Base-by-base conservation (phyloP, 352 stramenopile genomes). In the Globisporangium uncinulatum region DNA sequence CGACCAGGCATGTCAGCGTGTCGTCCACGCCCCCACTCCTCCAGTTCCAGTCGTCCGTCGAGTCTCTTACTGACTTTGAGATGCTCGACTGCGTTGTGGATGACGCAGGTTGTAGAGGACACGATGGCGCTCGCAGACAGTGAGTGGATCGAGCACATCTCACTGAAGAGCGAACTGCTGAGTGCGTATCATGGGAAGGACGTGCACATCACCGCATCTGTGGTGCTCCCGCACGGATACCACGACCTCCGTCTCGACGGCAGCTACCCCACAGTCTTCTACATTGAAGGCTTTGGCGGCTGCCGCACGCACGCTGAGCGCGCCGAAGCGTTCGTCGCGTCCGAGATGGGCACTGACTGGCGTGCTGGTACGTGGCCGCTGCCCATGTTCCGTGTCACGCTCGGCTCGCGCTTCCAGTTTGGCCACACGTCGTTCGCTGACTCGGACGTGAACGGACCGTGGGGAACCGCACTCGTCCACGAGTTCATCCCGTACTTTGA, bases 371-470 rank as follows among this genome's bases (percentile, higher is more conserved):
- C 65, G 11, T 88, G 78, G 76, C 64, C 76, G 11, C 65, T 53
- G 1, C 74, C 81, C 6, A 91, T 91, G 81, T 50, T 91, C 9
- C 71, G 81, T 3, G 70, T 91, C n/a, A 88, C 78, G 14, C 66
- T 91, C 13, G 81, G 81, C 10, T 91, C 81, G 10, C 81, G 81
- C 17, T 83, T 83, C 58, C 85, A 81, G 56, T 91, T 81, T 58
- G 81, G 81, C 3, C 81, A 91, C 68, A 89, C 81, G 4, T 91
- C 81, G 44, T 91, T 87, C 47, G 76, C 78, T 4, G 81, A 91
- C 56, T 76, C 70, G 3, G 81, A 83, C 7, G 52, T 60, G 0
- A 91, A 84, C 52, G 81, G 81, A 14, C 81, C 81, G 1, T 91
- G 81, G 81, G 78, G 72, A 0, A 81, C 81, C 17, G 78, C 81